These are phyloP conservation scores for Spathaspora gorwiae DNA, from an alignment of 805 yeast species.

Conservation along the genomic window DNA sequence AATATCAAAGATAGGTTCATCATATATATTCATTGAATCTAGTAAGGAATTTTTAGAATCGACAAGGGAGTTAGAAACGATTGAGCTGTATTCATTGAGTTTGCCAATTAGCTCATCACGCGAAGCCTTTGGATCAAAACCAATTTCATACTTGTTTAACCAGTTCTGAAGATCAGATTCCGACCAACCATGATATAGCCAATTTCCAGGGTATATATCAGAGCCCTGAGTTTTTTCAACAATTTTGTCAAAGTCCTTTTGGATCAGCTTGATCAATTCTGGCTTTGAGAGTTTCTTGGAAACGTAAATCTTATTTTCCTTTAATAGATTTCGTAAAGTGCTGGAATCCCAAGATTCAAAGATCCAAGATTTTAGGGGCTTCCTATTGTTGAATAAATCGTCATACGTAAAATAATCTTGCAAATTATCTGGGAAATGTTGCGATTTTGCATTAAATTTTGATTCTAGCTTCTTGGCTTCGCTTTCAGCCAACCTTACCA, in stretches of 20 bases:
- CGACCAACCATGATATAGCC: slow-evolving; percentile 54
- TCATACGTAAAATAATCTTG: slow-evolving; percentile 5
- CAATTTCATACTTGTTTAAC: slow-evolving; percentile 43
- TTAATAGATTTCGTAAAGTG: slow-evolving; percentile 28
- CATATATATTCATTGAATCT: slow-evolving; percentile 34
- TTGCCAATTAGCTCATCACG: slow-evolving; percentile 44
- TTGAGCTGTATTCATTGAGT: slow-evolving; percentile 43
- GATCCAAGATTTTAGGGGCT: slow-evolving; percentile 38
- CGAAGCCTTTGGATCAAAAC: slow-evolving; percentile 28
- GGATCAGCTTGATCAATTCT: slow-evolving; percentile 38
- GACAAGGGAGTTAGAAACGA: slow-evolving; percentile 30
- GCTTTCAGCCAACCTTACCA: slow-evolving; percentile 20
- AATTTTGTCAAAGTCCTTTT: slow-evolving; percentile 37
- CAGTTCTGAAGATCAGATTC: slow-evolving; percentile 44
- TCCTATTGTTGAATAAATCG: slow-evolving; percentile 2
- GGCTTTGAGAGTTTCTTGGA: slow-evolving; percentile 27
- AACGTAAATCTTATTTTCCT: slow-evolving; percentile 24
- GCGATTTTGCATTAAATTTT: background rate
- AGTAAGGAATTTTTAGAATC: slow-evolving; percentile 36
- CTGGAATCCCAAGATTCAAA: slow-evolving; percentile 43
- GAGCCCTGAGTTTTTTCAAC: slow-evolving; percentile 30
- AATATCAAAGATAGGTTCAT: slow-evolving; percentile 32
- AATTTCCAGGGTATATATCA: slow-evolving; percentile 47
- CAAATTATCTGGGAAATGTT: slow-evolving; percentile 3
- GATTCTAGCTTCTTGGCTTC: slow-evolving; percentile 20